Conservation (phyloP, 371 early-diverging fungal species). For the Rhizopus stolonifer region DNA sequence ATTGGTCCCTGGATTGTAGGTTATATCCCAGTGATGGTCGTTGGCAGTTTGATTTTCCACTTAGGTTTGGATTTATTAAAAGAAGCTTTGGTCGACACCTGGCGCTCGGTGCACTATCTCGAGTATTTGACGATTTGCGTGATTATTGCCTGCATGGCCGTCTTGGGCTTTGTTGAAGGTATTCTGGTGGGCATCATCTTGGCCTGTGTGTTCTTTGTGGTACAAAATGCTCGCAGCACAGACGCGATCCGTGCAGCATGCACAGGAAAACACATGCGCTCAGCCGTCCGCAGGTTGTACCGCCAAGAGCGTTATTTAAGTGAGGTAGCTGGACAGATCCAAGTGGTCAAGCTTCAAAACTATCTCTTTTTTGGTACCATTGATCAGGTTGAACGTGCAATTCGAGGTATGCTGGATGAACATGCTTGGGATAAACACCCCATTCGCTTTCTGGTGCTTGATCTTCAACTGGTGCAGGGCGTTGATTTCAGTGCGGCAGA, state of each 20-base stretch:
- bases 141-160: conserved; percentile 86
- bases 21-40: conserved; percentile 91
- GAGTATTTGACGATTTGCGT: conserved; percentile 88
- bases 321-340: conserved; percentile 82
- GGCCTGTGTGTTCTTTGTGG: conserved; percentile 93
- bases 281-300: conserved; percentile 87
- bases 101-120: conserved; percentile 75
- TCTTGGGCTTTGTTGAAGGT: conserved; percentile 92
- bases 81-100: conserved; percentile 87
- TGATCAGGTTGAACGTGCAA: conserved; percentile 78
- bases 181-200: conserved; percentile 89
- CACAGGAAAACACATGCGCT: conserved; percentile 78
- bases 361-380: conserved; percentile 95
- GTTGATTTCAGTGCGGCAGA: conserved; percentile 96
- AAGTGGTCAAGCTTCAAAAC: conserved; percentile 87
- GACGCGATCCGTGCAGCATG: conserved; percentile 78
- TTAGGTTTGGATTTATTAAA: conserved; percentile 90
- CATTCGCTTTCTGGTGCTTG: conserved; percentile 83
- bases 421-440: conserved; percentile 71
- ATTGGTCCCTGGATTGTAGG: conserved; percentile 84
- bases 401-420: conserved; percentile 63
- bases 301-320: conserved; percentile 85
- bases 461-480: conserved; percentile 85
- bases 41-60: conserved; percentile 93
- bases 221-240: conserved; percentile 74